Evolutionary conservation across 768 basidiomycete genomes (phyloP).

Genomic region (Kondoa malvinella): DNA sequence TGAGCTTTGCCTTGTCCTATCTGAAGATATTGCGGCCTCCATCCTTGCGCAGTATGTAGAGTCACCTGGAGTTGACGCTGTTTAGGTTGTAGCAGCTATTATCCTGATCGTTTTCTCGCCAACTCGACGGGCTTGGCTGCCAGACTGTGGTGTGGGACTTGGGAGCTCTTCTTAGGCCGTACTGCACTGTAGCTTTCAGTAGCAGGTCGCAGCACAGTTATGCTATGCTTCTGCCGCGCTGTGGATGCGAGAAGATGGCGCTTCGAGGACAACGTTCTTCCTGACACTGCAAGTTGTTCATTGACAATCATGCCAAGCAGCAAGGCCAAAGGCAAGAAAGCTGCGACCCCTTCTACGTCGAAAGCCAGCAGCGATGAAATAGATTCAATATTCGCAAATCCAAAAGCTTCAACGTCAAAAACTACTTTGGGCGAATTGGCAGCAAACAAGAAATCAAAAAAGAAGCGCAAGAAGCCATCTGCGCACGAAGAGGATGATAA

Average conservation of each 20-base stretch:
- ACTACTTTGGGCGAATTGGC: not conserved
- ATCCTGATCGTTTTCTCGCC: too few relatives aligned
- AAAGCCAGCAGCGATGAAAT: not conserved
- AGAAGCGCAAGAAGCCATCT: not conserved
- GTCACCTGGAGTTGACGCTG: too few relatives aligned
- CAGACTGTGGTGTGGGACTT: too few relatives aligned
- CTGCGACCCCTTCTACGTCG: not conserved
- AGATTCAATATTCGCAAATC: not conserved
- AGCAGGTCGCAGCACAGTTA: not conserved
- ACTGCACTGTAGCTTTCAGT: too few relatives aligned
- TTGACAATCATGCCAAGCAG: not conserved
- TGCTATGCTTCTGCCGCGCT: not conserved
- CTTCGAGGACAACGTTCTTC: not conserved
- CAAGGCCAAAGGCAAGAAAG: not conserved
- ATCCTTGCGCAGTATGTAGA: too few relatives aligned
- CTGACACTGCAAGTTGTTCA: not conserved
- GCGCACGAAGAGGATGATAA: not conserved
- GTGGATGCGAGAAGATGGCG: not conserved
- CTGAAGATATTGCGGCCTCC: too few relatives aligned
- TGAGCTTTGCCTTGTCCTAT: too few relatives aligned
- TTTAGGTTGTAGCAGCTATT: too few relatives aligned
- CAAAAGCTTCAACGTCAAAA: not conserved
- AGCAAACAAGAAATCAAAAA: not conserved
- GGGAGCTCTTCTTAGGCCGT: too few relatives aligned
- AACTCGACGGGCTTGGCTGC: too few relatives aligned